These are phyloP conservation scores for Prunus padus DNA, from an alignment of 306 rosid species.

Conservation along the genomic window DNA sequence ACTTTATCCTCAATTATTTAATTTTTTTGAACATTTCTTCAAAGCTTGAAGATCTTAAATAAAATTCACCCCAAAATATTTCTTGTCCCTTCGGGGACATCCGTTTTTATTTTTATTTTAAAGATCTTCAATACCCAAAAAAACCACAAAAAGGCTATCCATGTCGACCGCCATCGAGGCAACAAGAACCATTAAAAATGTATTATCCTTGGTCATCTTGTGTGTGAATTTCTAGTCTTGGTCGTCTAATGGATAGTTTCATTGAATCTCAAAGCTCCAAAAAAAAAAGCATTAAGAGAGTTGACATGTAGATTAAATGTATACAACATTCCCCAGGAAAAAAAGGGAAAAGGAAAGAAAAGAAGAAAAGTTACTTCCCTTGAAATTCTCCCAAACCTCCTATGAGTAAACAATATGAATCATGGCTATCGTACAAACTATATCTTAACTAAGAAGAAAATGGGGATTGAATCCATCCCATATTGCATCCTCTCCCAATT, in stretches of 20 bases:
- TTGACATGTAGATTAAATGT: not conserved
- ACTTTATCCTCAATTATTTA: not conserved
- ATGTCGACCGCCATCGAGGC: not conserved
- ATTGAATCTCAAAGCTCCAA: not conserved
- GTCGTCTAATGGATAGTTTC: not conserved
- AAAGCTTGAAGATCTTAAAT: not conserved
- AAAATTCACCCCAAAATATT: not conserved
- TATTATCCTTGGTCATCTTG: no score
- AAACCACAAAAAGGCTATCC: no score
- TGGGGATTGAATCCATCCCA: conserved; percentile 78
- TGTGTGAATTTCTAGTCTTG: no score
- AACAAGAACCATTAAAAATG: no score
- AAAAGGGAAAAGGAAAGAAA: not conserved
- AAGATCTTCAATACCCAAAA: no score
- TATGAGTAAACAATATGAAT: conserved; percentile 16
- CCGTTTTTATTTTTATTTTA: no score
- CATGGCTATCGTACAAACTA: conserved; percentile 29
- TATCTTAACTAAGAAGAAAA: conserved; percentile 69
- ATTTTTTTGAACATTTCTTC: not conserved
- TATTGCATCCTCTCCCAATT: conserved; percentile 36
- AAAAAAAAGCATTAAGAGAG: not conserved
- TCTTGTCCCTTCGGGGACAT: no score
- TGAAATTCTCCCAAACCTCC: conserved; percentile 22
- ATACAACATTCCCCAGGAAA: not conserved
- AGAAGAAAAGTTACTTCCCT: not conserved